These are phyloP conservation scores for Starmerella stigmatis DNA, from an alignment of 805 yeast species.

Conservation along the genomic window DNA sequence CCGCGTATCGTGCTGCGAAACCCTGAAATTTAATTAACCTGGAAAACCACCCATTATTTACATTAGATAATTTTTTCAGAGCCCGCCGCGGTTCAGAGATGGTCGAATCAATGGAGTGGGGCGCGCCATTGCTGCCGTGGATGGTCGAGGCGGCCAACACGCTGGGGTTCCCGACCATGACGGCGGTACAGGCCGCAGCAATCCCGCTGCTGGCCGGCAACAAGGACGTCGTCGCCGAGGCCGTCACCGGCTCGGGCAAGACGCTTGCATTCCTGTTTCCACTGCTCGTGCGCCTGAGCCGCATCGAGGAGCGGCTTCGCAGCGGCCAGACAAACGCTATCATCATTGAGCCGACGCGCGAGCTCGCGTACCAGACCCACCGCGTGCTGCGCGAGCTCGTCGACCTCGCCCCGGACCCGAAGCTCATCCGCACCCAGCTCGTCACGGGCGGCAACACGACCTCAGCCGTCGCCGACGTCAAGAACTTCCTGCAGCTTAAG, in stretches of 20 bases:
- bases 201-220: slow-evolving; percentile 74
- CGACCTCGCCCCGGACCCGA: slow-evolving; percentile 33
- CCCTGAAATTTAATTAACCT: no score
- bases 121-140: slow-evolving; percentile 25
- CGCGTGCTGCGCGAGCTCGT: slow-evolving; percentile 53
- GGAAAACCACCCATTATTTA: background rate
- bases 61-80: slow-evolving; percentile 11
- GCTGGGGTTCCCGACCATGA: slow-evolving; percentile 70
- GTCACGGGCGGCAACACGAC: slow-evolving; percentile 35
- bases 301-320: slow-evolving; percentile 27
- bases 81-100: background rate
- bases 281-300: slow-evolving; percentile 32
- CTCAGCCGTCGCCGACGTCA: slow-evolving; percentile 53
- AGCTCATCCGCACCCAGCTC: slow-evolving; percentile 29
- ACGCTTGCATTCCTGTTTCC: slow-evolving; percentile 87
- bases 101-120: slow-evolving; percentile 22
- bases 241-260: slow-evolving; percentile 97
- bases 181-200: slow-evolving; percentile 94
- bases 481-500: slow-evolving; percentile 39
- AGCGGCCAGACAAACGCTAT: slow-evolving; percentile 62
- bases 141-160: slow-evolving; percentile 53
- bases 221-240: slow-evolving; percentile 93
- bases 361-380: slow-evolving; percentile 45
- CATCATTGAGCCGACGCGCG: slow-evolving; percentile 60
- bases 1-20: background rate